Percentiles rank a stretch among this genome's conserved stretches.
These are phyloP conservation scores for Rusavskia elegans DNA, from an alignment of 495 filamentous ascomycete genomes.

Conservation along the genomic window DNA sequence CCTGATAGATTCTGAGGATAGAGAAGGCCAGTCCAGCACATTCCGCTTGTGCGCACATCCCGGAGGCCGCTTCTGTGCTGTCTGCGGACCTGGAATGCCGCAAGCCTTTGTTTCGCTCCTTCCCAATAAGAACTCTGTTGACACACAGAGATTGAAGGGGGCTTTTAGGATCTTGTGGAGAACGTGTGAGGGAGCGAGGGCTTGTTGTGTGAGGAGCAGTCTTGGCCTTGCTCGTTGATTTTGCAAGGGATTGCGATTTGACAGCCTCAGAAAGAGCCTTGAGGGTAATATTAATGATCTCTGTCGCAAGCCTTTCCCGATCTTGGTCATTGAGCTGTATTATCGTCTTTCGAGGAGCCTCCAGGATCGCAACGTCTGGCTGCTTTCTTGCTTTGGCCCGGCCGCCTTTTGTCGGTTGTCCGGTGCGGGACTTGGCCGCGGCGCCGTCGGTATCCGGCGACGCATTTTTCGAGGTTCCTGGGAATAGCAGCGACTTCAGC, in stretches of 20 bases:
- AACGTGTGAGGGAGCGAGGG: neutral
- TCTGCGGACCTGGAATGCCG: slow-evolving; percentile 21
- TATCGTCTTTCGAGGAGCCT: slow-evolving; percentile 21
- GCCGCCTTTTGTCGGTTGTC: neutral
- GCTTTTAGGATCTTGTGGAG: slow-evolving; percentile 11
- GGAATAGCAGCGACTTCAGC: slow-evolving; percentile 33
- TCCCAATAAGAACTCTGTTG: slow-evolving; percentile 35
- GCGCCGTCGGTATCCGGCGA: neutral
- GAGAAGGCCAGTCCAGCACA: slow-evolving; percentile 63
- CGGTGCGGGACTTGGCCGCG: neutral
- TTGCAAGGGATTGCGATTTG: slow-evolving; percentile 16
- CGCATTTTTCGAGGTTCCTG: neutral
- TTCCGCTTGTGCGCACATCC: slow-evolving; percentile 38
- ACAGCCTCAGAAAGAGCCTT: slow-evolving; percentile 60
- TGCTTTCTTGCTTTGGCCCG: slow-evolving; percentile 17
- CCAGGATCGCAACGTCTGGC: slow-evolving; percentile 13
- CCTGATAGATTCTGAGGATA: slow-evolving; percentile 45
- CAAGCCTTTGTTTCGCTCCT: slow-evolving; percentile 13
- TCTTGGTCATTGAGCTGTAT: slow-evolving; percentile 23
- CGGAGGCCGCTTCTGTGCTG: slow-evolving; percentile 16
- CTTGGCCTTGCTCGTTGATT: neutral
- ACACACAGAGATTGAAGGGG: slow-evolving; percentile 32
- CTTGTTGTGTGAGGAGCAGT: neutral
- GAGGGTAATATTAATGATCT: slow-evolving; percentile 61
- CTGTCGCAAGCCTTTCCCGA: slow-evolving; percentile 61